Percentiles rank a stretch among this genome's conserved stretches.
Evolutionary conservation across 805 yeast species (phyloP).

Genomic region (Kockiozyma suomiensis): DNA sequence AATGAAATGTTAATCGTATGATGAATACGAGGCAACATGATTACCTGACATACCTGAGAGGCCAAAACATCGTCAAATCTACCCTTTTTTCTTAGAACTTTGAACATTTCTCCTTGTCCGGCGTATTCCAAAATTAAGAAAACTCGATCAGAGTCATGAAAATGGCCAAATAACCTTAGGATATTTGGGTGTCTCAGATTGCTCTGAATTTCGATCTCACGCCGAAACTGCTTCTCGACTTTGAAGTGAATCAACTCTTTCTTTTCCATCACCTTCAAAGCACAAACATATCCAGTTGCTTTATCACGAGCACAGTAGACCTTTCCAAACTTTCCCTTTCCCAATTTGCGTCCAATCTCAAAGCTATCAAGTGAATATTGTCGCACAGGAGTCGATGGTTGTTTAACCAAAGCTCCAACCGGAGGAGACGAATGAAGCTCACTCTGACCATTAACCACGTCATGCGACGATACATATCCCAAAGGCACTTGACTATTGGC

Average conservation of each 20-base stretch:
- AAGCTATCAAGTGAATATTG: conserved; percentile 61
- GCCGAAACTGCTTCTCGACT: conserved; percentile 79
- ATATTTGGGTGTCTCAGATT: conserved; percentile 76
- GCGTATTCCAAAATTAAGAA: conserved; percentile 85
- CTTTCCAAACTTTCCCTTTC: conserved; percentile 91
- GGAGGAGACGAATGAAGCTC: conserved; percentile 16
- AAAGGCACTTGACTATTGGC: conserved; percentile 15
- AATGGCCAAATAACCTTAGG: conserved; percentile 80
- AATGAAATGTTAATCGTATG: neutral
- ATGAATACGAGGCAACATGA: neutral
- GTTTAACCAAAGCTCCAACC: conserved; percentile 5
- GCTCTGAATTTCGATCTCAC: conserved; percentile 91
- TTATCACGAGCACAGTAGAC: conserved; percentile 87
- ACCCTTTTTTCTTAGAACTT: conserved; percentile 63
- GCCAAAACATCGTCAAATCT: conserved; percentile 75
- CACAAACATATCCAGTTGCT: conserved; percentile 76
- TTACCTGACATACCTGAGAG: conserved; percentile 47
- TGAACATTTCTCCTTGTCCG: conserved; percentile 83
- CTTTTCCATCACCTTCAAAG: conserved; percentile 89
- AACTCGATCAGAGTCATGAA: conserved; percentile 77
- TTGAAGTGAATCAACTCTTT: conserved; percentile 71
- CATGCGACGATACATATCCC: conserved; percentile 28
- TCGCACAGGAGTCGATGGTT: conserved; percentile 22
- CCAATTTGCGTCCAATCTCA: conserved; percentile 83
- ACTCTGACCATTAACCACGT: conserved; percentile 12